Evolutionary conservation across 495 filamentous ascomycete species (phyloP).

Genomic region (Aspergillus homomorphus): DNA sequence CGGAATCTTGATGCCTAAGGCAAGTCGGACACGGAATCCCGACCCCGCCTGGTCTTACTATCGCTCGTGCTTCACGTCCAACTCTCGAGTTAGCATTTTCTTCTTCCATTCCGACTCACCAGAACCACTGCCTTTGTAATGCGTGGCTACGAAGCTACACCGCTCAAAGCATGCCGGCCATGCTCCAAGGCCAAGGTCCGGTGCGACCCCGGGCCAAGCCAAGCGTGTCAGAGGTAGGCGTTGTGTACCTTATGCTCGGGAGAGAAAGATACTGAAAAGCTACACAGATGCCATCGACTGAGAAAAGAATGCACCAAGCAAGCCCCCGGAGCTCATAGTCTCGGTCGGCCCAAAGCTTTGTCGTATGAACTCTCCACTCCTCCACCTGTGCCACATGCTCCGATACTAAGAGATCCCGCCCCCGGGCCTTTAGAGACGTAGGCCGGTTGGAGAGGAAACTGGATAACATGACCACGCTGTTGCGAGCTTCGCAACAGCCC

Average conservation of each 20-base stretch:
- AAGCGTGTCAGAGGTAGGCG: slow-evolving; percentile 3
- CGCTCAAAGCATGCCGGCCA: slow-evolving; percentile 1
- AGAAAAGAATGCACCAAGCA: background rate
- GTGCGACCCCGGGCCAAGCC: background rate
- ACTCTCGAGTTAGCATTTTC: background rate
- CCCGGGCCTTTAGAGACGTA: background rate
- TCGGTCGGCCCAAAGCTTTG: background rate
- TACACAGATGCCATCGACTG: background rate
- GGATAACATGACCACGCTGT: background rate
- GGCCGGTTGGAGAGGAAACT: slow-evolving; percentile 2
- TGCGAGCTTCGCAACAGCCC: background rate
- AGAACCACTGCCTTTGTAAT: background rate
- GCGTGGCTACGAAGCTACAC: background rate
- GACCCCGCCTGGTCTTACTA: background rate
- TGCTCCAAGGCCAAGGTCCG: slow-evolving; percentile 6
- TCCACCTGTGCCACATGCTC: too few relatives aligned
- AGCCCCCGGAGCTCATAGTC: background rate
- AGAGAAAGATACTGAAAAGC: background rate
- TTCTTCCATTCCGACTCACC: background rate
- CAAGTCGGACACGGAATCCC: slow-evolving; percentile 1
- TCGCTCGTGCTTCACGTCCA: background rate
- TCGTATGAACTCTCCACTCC: background rate
- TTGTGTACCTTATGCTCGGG: background rate
- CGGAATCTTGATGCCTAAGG: background rate
- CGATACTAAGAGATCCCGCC: background rate